These are phyloP conservation scores for Apiospora pterosperma DNA, from an alignment of 2,329 filamentous ascomycete genomes.

Conservation along the genomic window DNA sequence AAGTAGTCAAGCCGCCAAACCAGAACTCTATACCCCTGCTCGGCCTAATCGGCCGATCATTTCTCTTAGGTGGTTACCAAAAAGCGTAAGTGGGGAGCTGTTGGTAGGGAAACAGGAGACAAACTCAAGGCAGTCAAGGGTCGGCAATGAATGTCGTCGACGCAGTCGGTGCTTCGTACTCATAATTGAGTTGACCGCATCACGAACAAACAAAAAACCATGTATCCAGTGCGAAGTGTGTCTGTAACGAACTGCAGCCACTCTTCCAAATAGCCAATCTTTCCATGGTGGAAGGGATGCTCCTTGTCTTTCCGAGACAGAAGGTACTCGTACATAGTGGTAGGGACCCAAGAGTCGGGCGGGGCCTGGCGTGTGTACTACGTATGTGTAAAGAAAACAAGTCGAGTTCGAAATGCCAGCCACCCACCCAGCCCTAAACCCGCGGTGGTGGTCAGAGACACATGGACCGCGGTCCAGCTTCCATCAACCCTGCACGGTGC, in stretches of 20 bases:
- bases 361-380: neutral
- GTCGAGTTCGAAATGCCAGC: neutral
- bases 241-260: neutral
- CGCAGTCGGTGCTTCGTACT: too few species aligned
- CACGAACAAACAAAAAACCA: neutral
- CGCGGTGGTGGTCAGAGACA: too few species aligned
- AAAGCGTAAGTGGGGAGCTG: conserved; percentile 20
- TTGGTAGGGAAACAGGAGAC: neutral
- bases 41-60: conserved; percentile 19
- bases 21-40: neutral
- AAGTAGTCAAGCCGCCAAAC: neutral
- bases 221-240: neutral
- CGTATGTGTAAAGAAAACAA: too few species aligned
- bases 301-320: neutral
- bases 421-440: too few species aligned
- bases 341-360: neutral
- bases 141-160: too few species aligned
- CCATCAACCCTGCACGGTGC: too few species aligned
- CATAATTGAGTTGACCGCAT: neutral
- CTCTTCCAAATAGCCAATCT: neutral
- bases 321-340: neutral
- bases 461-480: too few species aligned
- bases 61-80: conserved; percentile 12
- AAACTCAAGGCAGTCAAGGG: neutral
- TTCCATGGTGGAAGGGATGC: neutral